Conservation (phyloP, 495 filamentous ascomycete species). For the Parathielavia appendiculata region DNA sequence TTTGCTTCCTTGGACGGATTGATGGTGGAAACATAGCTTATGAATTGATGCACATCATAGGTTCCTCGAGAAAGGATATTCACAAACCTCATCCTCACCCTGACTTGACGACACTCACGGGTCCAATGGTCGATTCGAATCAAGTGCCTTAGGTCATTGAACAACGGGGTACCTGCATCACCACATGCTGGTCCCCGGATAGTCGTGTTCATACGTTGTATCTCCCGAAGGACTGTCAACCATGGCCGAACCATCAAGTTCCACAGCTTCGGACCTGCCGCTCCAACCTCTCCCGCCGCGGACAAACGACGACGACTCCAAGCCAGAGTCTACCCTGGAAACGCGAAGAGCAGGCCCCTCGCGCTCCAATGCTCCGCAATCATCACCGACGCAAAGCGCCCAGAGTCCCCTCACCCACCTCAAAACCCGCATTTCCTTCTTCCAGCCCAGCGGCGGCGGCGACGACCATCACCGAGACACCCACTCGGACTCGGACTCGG, state of each 20-base stretch:
- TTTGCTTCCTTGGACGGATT: neutral
- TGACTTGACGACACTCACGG: too few species aligned
- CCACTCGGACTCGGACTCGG: slow-evolving; percentile 30
- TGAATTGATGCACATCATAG: too few species aligned
- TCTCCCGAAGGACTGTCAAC: slow-evolving; percentile 5
- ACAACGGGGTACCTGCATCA: neutral
- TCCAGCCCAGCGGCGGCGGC: slow-evolving; percentile 24
- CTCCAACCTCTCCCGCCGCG: neutral
- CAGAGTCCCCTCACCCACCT: slow-evolving; percentile 17
- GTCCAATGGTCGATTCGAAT: too few species aligned
- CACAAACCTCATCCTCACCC: neutral
- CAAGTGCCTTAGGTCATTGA: too few species aligned
- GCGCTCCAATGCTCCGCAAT: neutral
- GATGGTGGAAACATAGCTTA: neutral
- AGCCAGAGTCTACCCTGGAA: neutral
- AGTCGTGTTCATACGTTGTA: neutral
- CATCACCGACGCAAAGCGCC: slow-evolving; percentile 10
- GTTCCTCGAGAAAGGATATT: too few species aligned
- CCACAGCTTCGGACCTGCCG: slow-evolving; percentile 8
- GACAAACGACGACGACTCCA: neutral
- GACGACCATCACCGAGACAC: slow-evolving; percentile 22
- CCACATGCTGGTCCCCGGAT: slow-evolving; percentile 1
- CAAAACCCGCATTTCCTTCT: slow-evolving; percentile 30
- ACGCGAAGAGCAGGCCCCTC: neutral
- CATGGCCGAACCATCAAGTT: slow-evolving; percentile 22